Conservation (phyloP, 169 alveolate genomes). For the Plasmodium relictum region DNA sequence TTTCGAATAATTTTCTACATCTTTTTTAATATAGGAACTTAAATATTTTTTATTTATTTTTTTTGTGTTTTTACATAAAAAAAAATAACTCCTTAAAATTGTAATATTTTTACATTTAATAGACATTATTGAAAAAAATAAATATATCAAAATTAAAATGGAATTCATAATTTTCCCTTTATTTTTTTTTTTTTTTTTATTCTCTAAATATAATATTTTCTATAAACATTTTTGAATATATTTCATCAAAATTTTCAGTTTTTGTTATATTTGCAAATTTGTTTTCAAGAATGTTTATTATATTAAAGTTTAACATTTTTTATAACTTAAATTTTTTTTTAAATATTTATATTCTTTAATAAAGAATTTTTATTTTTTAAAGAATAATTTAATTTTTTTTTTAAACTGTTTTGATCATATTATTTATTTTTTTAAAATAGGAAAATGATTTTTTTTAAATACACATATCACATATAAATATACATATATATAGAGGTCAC, state of each 20-base stretch:
- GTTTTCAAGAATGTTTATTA: no score
- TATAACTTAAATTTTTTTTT: no score
- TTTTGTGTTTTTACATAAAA: conserved; percentile 32
- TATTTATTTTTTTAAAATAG: no score
- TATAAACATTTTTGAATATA: background rate
- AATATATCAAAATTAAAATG: background rate
- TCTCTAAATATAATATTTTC: background rate
- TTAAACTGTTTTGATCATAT: no score
- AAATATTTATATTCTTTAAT: no score
- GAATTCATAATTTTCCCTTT: conserved; percentile 27
- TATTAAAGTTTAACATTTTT: no score
- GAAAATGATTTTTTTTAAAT: no score
- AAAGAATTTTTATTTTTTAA: no score
- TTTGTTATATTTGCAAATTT: no score
- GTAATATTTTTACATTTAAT: conserved; percentile 21
- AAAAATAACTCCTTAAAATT: background rate
- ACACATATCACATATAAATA: no score
- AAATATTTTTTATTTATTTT: conserved; percentile 11
- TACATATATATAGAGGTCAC: no score
- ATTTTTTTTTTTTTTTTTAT: background rate
- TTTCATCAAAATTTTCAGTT: background rate
- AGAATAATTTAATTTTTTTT: no score
- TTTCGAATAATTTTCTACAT: conserved; percentile 63
- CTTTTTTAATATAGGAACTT: conserved; percentile 60
- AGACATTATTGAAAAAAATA: conserved; percentile 33